These are phyloP conservation scores for Selaginella moellendorffii DNA, from an alignment of 75 land plant species.

Conservation along the genomic window DNA sequence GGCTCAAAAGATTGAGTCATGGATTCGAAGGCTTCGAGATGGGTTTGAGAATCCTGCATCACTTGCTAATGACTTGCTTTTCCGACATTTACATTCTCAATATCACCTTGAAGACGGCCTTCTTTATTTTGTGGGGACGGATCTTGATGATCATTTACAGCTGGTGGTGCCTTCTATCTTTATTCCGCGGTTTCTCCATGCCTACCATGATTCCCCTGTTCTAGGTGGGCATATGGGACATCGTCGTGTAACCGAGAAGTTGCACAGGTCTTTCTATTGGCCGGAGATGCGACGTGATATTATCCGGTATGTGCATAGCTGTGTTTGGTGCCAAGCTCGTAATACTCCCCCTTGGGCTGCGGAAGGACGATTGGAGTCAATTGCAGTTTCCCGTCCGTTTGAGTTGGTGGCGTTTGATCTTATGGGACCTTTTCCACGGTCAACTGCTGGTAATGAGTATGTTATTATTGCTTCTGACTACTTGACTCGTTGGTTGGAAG, in stretches of 20 bases:
- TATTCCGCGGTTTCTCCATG: background rate
- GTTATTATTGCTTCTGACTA: background rate
- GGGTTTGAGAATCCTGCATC: background rate
- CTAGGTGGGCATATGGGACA: background rate
- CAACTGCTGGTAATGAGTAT: slow-evolving; percentile 4
- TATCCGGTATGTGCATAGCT: background rate
- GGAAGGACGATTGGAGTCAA: background rate
- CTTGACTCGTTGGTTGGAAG: slow-evolving; percentile 10
- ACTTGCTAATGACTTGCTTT: background rate
- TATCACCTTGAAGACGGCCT: background rate
- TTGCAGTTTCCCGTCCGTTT: slow-evolving; percentile 6
- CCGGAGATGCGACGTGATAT: background rate
- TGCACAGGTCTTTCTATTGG: background rate
- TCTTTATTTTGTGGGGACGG: background rate
- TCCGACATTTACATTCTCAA: background rate
- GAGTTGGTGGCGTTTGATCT: slow-evolving; percentile 7
- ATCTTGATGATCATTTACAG: background rate
- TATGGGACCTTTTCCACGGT: slow-evolving; percentile 12
- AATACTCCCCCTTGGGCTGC: background rate
- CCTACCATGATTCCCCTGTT: background rate
- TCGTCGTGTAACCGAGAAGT: background rate
- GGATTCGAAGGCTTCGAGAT: background rate
- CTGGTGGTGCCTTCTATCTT: background rate
- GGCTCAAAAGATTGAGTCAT: background rate
- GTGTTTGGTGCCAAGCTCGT: background rate